A percentile compares a stretch with the other conserved stretches of the same genome.
Conservation (phyloP, 1,284 basidiomycete species). For the Apiotrichum gamsii region DNA sequence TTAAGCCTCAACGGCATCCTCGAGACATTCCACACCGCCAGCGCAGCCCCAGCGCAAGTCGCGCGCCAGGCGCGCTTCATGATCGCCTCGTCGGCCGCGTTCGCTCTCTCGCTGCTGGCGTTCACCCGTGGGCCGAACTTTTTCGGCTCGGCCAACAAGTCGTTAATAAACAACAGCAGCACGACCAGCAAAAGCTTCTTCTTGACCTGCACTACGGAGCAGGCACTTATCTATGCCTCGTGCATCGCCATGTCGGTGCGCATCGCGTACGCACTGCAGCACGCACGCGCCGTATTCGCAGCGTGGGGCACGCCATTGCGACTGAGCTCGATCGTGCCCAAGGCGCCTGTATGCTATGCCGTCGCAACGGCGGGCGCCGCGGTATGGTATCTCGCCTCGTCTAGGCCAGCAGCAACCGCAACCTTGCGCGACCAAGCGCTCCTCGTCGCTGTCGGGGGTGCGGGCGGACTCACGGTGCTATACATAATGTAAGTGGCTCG, state of each 20-base stretch:
- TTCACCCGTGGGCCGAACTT: neutral
- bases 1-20: slow-evolving; percentile 81
- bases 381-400: neutral
- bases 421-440: neutral
- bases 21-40: slow-evolving; percentile 80
- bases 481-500: slow-evolving; percentile 29
- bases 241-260: slow-evolving; percentile 39
- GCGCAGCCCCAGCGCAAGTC: slow-evolving; percentile 50
- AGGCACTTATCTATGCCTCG: slow-evolving; percentile 69
- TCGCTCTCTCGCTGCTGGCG: slow-evolving; percentile 21
- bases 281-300: too few species aligned
- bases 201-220: slow-evolving; percentile 19
- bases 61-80: slow-evolving; percentile 35
- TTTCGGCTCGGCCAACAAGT: neutral
- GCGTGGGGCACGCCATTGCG: neutral
- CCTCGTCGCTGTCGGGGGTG: slow-evolving; percentile 24
- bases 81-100: slow-evolving; percentile 29
- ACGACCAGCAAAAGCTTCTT: neutral
- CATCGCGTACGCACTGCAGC: slow-evolving; percentile 28
- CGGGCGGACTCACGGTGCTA: slow-evolving; percentile 28
- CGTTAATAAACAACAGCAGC: too few species aligned
- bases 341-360: neutral
- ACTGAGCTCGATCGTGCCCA: neutral
- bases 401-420: too few species aligned
- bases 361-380: neutral